A percentile compares a stretch with the other conserved stretches of the same genome.
Evolutionary conservation across 345 rosid species (phyloP).

Genomic region (Acer yangbiense): DNA sequence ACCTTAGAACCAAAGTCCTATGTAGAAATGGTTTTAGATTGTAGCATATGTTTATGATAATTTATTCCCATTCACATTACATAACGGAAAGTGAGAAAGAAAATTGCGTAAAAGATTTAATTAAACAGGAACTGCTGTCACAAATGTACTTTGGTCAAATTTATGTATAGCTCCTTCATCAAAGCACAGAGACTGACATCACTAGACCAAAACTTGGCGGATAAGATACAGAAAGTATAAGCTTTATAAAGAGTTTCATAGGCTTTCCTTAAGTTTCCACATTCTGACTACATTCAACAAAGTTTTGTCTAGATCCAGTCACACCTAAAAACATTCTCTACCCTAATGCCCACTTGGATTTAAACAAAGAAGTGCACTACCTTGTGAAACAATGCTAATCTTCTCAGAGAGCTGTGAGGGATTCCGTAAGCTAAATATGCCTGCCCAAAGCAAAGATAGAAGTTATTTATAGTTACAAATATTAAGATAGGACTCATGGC

Average conservation of each 20-base stretch:
- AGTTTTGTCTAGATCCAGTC: background rate
- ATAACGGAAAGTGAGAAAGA: background rate
- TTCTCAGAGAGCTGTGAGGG: conserved; percentile 66
- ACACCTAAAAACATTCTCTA: background rate
- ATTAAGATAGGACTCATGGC: background rate
- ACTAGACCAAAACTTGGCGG: background rate
- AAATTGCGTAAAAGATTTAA: background rate
- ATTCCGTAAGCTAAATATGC: conserved; percentile 89
- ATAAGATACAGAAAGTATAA: background rate
- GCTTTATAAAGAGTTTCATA: conserved; percentile 3
- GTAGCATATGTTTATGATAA: background rate
- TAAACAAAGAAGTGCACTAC: conserved; percentile 48
- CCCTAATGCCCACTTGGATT: background rate
- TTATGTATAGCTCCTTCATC: background rate
- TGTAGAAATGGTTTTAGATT: background rate
- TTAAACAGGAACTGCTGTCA: background rate
- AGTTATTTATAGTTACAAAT: conserved; percentile 13
- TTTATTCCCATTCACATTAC: background rate
- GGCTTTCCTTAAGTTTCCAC: conserved; percentile 6
- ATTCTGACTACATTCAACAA: background rate
- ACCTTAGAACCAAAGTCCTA: background rate
- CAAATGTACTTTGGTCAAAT: background rate
- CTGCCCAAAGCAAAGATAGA: conserved; percentile 36
- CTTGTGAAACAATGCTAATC: conserved; percentile 92
- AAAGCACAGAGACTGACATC: background rate